phyloP scores from a whole-genome alignment of 768 basidiomycete genomes.

The Tricholoma sp. region DNA sequence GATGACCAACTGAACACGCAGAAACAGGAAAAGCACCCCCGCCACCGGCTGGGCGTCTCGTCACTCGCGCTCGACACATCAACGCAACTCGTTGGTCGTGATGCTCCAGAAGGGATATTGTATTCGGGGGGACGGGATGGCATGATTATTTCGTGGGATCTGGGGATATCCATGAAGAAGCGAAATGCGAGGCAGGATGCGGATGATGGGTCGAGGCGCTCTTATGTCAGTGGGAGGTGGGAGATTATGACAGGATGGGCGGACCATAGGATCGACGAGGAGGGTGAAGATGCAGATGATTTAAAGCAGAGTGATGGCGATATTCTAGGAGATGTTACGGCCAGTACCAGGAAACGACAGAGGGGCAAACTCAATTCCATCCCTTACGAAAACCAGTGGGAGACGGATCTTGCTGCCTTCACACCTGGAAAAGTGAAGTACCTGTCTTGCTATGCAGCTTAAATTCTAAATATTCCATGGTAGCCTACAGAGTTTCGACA shows the following conservation, averaged over 20 bases:
- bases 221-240: constrained; percentile 53
- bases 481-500: constrained; percentile 70
- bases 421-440: constrained; percentile 44
- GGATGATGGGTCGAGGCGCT: constrained; percentile 13
- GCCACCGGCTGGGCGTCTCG: constrained; percentile 82
- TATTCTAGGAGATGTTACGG: constrained; percentile 64
- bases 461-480: constrained; percentile 6
- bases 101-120: constrained; percentile 75
- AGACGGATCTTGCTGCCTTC: constrained; percentile 56
- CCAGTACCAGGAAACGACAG: constrained; percentile 26
- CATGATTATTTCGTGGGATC: constrained; percentile 82
- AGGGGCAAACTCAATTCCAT: constrained; percentile 34
- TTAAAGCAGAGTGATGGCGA: constrained; percentile 62
- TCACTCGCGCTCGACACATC: constrained; percentile 85
- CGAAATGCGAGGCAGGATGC: constrained; percentile 25
- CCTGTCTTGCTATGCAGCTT: background rate
- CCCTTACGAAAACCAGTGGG: constrained; percentile 75
- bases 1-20: constrained; percentile 19
- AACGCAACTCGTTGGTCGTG: constrained; percentile 64
- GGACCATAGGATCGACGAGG: constrained; percentile 63
- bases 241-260: constrained; percentile 84
- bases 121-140: constrained; percentile 92
- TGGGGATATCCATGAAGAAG: constrained; percentile 60
- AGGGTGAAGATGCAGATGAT: constrained; percentile 59
- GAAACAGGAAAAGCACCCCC: constrained; percentile 46